A percentile compares a stretch with the other conserved stretches of the same genome.
phyloP scores from a whole-genome alignment of 257 asterid species.

The Capsicum chinense region DNA sequence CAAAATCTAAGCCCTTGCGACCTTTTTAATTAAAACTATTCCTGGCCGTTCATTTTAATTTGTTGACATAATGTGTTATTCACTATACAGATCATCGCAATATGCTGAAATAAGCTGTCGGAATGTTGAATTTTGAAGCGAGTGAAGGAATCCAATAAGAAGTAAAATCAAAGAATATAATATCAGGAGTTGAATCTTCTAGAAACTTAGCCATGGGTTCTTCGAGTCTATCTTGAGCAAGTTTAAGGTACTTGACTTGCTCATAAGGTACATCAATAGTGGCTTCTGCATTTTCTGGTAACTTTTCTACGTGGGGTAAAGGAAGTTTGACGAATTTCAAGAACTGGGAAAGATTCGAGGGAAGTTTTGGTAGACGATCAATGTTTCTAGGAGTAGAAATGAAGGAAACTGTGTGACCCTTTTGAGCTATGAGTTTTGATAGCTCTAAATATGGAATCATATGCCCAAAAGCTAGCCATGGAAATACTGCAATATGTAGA shows the following conservation, averaged over 20 bases:
- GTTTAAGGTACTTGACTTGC: conserved; percentile 43
- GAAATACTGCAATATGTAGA: conserved; percentile 39
- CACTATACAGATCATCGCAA: not conserved
- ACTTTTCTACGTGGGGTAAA: conserved; percentile 34
- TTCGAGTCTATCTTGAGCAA: conserved; percentile 41
- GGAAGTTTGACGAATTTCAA: conserved; percentile 45
- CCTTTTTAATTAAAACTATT: too few species aligned
- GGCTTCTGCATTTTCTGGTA: conserved; percentile 43
- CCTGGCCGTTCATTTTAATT: too few species aligned
- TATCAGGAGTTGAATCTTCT: conserved; percentile 36
- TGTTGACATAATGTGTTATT: too few species aligned
- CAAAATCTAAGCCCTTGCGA: too few species aligned
- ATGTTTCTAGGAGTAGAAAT: conserved; percentile 59
- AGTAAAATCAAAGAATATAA: conserved; percentile 40
- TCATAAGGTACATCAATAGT: conserved; percentile 39
- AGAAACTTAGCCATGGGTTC: conserved; percentile 32
- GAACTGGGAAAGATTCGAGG: conserved; percentile 37
- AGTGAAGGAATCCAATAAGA: conserved; percentile 36
- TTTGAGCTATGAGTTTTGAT: conserved; percentile 50
- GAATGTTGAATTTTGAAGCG: conserved; percentile 35
- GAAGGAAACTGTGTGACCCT: conserved; percentile 57
- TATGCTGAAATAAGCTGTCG: conserved; percentile 33
- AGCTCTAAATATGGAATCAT: conserved; percentile 55
- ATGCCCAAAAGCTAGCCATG: conserved; percentile 78
- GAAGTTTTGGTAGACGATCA: conserved; percentile 60